Evolutionary conservation across 2,329 filamentous ascomycete genomes (phyloP), one percentile per base, ranked within the genome.

Genomic region (Arthrobotrys pseudoclavata): DNA sequence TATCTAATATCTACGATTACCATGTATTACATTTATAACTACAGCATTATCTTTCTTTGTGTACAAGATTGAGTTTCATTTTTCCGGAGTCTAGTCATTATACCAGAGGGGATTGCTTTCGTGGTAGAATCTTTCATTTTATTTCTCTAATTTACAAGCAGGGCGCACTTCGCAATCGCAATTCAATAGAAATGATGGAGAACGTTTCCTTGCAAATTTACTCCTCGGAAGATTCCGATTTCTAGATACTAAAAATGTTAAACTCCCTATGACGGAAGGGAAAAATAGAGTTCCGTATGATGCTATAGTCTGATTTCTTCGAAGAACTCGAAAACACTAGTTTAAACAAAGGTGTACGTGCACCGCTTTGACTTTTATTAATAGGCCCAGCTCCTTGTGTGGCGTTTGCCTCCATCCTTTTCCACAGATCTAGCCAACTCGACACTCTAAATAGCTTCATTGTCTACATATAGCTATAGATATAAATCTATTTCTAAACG

Each of bases 1-100:
- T 72, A 66, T 71, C 48, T 74, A 74, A 74, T 74, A 42, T 69
- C 45, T 62, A 62, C 50, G 52, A 55, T 63, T 63, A 48, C 60
- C 61, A 74, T 74, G 69, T 67, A 74, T 53, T 68, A 62, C 69
- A 67, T 42, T n/a, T 47, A 63, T 63, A 50, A 63, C 55, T 60
- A 40, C 55, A 42, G 55, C 55, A 60, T 57, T 40, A 57, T 60
- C 37, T 40, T 60, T 60, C 20, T 31, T 66, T 66, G n/a, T 72
- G 69, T 66, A 72, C 60, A 72, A 64, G 69, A 72, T 66, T 72
- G 69, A 72, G 60, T 64, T 72, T 57, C 69, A 52, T 66, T 66
- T 71, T 53, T 53, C 24, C 60, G 60, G 69, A 72, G 69, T 72
- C 66, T 42, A 60, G 53, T 69, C 67, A 62, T 70, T 72, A 66